These are phyloP conservation scores for Myxozyma nipponensis DNA, from an alignment of 805 yeast species.

Conservation along the genomic window DNA sequence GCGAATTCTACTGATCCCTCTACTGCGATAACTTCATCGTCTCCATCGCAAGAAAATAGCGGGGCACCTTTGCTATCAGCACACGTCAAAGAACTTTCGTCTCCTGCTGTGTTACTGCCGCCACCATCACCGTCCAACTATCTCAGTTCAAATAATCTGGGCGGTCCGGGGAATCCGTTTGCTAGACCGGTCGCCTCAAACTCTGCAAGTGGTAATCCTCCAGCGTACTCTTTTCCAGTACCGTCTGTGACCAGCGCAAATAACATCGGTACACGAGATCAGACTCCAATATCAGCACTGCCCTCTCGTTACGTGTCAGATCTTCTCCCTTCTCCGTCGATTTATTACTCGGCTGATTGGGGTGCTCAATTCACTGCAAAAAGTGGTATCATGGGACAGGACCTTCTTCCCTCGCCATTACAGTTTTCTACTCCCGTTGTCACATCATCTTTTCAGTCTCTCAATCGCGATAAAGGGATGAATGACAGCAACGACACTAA, in stretches of 20 bases:
- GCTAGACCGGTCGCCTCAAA: conserved; percentile 23
- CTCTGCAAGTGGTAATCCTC: background rate
- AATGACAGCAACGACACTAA: background rate
- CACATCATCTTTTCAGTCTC: conserved; percentile 24
- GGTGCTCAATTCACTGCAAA: conserved; percentile 15
- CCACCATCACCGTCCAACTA: conserved; percentile 39
- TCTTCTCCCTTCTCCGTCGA: conserved; percentile 77
- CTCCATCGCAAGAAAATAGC: conserved; percentile 8
- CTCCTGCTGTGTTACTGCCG: conserved; percentile 34
- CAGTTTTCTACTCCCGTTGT: conserved; percentile 34
- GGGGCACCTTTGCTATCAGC: conserved; percentile 20
- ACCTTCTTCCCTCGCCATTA: conserved; percentile 33
- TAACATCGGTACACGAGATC: conserved; percentile 47
- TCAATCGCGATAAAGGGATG: background rate
- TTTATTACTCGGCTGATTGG: conserved; percentile 47
- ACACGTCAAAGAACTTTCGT: conserved; percentile 30
- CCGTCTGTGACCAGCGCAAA: conserved; percentile 30
- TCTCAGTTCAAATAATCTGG: conserved; percentile 27
- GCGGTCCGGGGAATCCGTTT: conserved; percentile 39
- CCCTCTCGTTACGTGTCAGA: conserved; percentile 71
- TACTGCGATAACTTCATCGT: conserved; percentile 15
- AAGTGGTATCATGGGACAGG: conserved; percentile 22
- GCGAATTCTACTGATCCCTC: conserved; percentile 14
- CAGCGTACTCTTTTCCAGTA: conserved; percentile 7
- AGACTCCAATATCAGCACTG: conserved; percentile 63